These are phyloP conservation scores for Asterophora parasitica DNA, from an alignment of 768 basidiomycete species.

Conservation along the genomic window DNA sequence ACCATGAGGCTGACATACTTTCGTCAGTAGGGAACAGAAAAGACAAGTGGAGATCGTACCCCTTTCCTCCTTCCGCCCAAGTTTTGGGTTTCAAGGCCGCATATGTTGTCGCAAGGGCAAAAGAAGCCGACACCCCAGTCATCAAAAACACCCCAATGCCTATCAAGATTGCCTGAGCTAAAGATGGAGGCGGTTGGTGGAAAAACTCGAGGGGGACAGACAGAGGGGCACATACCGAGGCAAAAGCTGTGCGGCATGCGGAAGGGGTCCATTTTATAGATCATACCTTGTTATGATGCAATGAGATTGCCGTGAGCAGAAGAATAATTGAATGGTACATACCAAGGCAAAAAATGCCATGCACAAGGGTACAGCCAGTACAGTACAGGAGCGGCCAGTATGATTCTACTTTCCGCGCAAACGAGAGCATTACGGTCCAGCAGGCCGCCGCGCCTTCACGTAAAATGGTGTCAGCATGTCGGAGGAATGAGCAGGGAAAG, in stretches of 20 bases:
- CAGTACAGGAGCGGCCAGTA: conserved; percentile 50
- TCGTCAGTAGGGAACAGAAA: neutral
- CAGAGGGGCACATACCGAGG: conserved; percentile 36
- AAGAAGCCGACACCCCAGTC: conserved; percentile 38
- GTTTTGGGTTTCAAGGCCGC: conserved; percentile 38
- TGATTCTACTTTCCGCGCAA: conserved; percentile 37
- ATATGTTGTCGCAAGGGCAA: conserved; percentile 39
- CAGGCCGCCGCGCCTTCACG: conserved; percentile 44
- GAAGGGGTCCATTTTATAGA: conserved; percentile 59
- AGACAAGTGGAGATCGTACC: conserved; percentile 20
- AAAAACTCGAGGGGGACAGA: neutral
- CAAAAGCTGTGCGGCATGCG: conserved; percentile 58
- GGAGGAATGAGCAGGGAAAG: neutral
- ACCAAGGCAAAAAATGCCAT: conserved; percentile 61
- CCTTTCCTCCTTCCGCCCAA: conserved; percentile 30
- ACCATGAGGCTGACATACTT: conserved; percentile 32
- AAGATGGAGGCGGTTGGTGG: neutral
- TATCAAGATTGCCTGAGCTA: conserved; percentile 42
- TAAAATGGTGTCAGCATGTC: neutral
- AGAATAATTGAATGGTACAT: conserved; percentile 12
- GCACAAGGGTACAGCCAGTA: conserved; percentile 44
- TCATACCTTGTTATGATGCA: conserved; percentile 39
- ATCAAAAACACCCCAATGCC: conserved; percentile 39
- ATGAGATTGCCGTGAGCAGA: conserved; percentile 1
- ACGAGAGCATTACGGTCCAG: conserved; percentile 43